phyloP scores from a whole-genome alignment of 2,329 filamentous ascomycete genomes.

The Apiospora malaysiana region DNA sequence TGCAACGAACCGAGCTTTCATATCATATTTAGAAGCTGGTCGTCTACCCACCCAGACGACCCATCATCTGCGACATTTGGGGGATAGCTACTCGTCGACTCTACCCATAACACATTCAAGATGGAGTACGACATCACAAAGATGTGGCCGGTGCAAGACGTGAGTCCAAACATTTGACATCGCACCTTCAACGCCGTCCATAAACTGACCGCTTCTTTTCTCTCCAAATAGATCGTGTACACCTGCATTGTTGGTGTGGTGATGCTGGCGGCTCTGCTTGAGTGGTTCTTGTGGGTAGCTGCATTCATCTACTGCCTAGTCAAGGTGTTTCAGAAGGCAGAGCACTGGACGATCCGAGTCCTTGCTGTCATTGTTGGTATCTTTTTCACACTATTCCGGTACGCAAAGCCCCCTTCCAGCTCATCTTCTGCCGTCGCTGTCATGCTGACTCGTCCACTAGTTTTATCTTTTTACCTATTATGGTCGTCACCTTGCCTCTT shows the following conservation, averaged over 20 bases:
- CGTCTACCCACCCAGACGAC: neutral
- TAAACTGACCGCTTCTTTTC: neutral
- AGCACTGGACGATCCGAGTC: conserved; percentile 81
- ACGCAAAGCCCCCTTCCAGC: conserved; percentile 35
- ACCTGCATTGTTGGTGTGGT: conserved; percentile 79
- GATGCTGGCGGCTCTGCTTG: conserved; percentile 83
- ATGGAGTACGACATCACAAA: conserved; percentile 50
- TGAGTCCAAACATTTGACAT: conserved; percentile 35
- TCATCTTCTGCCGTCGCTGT: neutral
- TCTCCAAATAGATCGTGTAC: conserved; percentile 75
- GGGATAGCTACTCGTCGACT: neutral
- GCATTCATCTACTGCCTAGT: conserved; percentile 90
- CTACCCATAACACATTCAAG: conserved; percentile 25
- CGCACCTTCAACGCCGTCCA: neutral
- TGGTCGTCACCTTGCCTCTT: conserved; percentile 90
- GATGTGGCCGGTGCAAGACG: conserved; percentile 59
- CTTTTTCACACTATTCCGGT: conserved; percentile 79
- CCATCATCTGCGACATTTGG: neutral
- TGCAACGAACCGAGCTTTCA: neutral
- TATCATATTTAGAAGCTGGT: conserved; percentile 3
- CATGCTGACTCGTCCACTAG: conserved; percentile 49
- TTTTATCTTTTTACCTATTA: conserved; percentile 86
- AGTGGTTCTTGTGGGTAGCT: conserved; percentile 95
- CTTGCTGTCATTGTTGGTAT: conserved; percentile 78
- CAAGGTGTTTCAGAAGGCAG: conserved; percentile 89